Evolutionary conservation across 2,329 filamentous ascomycete genomes (phyloP).

Genomic region (Cordyceps pruinosa): DNA sequence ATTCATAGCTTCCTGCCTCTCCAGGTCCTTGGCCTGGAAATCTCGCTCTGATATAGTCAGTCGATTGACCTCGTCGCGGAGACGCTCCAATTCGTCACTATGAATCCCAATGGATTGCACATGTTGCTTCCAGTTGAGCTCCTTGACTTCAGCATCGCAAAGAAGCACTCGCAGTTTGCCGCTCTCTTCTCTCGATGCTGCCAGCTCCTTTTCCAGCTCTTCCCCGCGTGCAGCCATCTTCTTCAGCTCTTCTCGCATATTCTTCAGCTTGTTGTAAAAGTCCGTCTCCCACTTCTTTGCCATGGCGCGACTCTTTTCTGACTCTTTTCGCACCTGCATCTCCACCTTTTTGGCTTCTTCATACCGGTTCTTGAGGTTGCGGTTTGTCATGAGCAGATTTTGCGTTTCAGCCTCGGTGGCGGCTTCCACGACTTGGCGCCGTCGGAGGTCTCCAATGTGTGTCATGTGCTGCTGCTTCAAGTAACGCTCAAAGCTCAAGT

Average conservation of each 20-base stretch:
- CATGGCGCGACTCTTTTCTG: slow-evolving; percentile 62
- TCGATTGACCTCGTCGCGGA: slow-evolving; percentile 52
- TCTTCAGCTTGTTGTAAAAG: slow-evolving; percentile 57
- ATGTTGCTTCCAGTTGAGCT: slow-evolving; percentile 56
- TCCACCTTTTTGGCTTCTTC: slow-evolving; percentile 67
- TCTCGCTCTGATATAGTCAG: slow-evolving; percentile 56
- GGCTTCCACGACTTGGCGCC: slow-evolving; percentile 67
- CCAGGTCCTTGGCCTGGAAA: slow-evolving; percentile 56
- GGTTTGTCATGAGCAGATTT: slow-evolving; percentile 70
- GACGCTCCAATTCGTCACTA: slow-evolving; percentile 51
- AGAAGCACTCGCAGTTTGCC: slow-evolving; percentile 60
- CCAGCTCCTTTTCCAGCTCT: slow-evolving; percentile 49
- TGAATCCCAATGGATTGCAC: slow-evolving; percentile 56
- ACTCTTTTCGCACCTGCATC: slow-evolving; percentile 63
- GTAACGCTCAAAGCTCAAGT: slow-evolving; percentile 76
- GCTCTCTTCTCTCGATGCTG: slow-evolving; percentile 50
- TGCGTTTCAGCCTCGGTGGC: slow-evolving; percentile 77
- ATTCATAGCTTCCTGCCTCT: slow-evolving; percentile 50
- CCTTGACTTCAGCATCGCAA: slow-evolving; percentile 61
- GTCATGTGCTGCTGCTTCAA: slow-evolving; percentile 77
- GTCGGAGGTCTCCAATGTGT: slow-evolving; percentile 71
- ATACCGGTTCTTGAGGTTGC: slow-evolving; percentile 63
- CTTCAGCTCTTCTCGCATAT: slow-evolving; percentile 63
- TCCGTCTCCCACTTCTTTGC: slow-evolving; percentile 74
- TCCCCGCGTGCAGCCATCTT: slow-evolving; percentile 53